Percentiles rank a stretch among this genome's conserved stretches.
Evolutionary conservation across 2,329 filamentous ascomycete species (phyloP).

Genomic region (Fusarium siculi): DNA sequence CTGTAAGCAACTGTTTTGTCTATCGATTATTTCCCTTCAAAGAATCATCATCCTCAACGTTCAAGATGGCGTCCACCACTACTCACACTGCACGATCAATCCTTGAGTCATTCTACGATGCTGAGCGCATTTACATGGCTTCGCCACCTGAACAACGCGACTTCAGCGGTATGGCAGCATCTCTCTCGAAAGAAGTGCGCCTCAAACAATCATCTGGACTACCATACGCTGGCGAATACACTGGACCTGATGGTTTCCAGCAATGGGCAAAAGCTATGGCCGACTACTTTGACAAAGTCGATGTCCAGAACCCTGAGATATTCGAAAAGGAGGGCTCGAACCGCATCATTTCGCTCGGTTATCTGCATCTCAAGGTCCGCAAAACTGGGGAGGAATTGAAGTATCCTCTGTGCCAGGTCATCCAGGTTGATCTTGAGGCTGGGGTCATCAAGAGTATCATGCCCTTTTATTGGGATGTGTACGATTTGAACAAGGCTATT

Average conservation of each 20-base stretch:
- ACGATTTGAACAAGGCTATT: slow-evolving; percentile 37
- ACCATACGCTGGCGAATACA: slow-evolving; percentile 48
- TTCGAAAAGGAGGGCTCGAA: slow-evolving; percentile 46
- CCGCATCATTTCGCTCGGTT: slow-evolving; percentile 44
- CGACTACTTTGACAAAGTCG: slow-evolving; percentile 41
- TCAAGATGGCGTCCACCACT: slow-evolving; percentile 2
- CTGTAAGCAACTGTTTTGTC: neutral
- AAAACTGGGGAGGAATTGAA: slow-evolving; percentile 46
- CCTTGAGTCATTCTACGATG: slow-evolving; percentile 49
- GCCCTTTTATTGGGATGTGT: slow-evolving; percentile 52
- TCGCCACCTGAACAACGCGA: slow-evolving; percentile 44
- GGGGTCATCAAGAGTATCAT: slow-evolving; percentile 46
- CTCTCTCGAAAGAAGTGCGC: slow-evolving; percentile 40
- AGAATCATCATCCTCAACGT: neutral
- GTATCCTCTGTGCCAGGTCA: slow-evolving; percentile 45
- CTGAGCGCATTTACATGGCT: slow-evolving; percentile 49
- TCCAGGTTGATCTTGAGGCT: slow-evolving; percentile 48
- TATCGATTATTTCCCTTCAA: neutral
- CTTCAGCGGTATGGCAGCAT: slow-evolving; percentile 45
- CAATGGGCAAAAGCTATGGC: slow-evolving; percentile 48
- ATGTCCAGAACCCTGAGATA: slow-evolving; percentile 46
- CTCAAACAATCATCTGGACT: slow-evolving; percentile 49
- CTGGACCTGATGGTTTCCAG: slow-evolving; percentile 46
- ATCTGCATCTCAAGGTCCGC: slow-evolving; percentile 44
- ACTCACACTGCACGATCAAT: slow-evolving; percentile 42